Base-by-base conservation (phyloP, 2,329 filamentous ascomycete species). In the Chrysosporium queenslandicum region DNA sequence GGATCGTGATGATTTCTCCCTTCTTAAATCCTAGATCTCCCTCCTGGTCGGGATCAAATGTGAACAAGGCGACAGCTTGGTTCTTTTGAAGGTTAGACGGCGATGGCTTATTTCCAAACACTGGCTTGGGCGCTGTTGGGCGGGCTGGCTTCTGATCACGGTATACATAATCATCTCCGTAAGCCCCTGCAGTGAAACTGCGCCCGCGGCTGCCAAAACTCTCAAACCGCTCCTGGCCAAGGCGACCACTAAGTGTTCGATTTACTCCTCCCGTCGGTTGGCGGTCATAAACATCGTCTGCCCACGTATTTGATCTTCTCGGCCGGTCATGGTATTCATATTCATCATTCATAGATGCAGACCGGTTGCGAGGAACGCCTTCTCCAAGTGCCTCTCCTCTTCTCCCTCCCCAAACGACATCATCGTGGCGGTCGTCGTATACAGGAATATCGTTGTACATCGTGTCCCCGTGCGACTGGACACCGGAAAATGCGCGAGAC, bases 21-120 rank as follows among this genome's bases (percentile, higher is more conserved):
- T 98, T 98, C 74, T 94, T 95, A 72, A 98, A 98, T 0, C 85
- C 87, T 53, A 97, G 68, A 66, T 98, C 91, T 3, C 91, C 91
- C 0, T 88, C 82, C 68, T 96, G 90, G 63, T 95, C 91, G 0
- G 89, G 84, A 57, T 97, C 91, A 65, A 98, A 98, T 1, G 87
- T 95, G 70, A 86, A 97, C 56, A 96, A 76, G 2, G 92, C 92
- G 18, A 96, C 77, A 0, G 89, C 92, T 70, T 97, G 87, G 60
- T 96, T 89, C 61, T 14, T 63, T 56, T 34, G 41, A 4, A 73
- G 48, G n/a, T 61, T 64, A 16, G 64, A 65, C 53, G 67, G 66
- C 57, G 74, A 77, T 2, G 71, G 71, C 55, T 67, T 69, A 49
- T 77, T 71, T 20, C 68, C 71, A 59, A 95, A 94, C 49, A 87